Evolutionary conservation across 768 basidiomycete species (phyloP), one percentile per base, ranked within the genome.

Genomic region (Dictyophora rubrovolvata): DNA sequence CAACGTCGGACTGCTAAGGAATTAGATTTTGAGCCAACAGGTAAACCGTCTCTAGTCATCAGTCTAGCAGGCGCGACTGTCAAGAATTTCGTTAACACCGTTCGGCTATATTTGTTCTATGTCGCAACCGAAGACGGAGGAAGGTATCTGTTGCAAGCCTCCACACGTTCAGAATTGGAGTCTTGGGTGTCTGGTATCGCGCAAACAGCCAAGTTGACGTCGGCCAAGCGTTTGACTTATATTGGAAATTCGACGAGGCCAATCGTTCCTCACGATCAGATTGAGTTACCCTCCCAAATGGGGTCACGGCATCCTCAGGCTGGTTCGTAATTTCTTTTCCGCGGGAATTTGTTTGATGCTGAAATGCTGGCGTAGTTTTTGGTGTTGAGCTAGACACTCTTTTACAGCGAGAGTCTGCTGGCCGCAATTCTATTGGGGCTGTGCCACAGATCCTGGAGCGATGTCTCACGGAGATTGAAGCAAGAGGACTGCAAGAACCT

Each of bases 51-150:
- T 22, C 72, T 89, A 48, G 87, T 87, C 22, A 72, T 93, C 55
- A 89, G 81, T 63, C 75, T 92, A 35, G 80, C 83, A 50, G 87
- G 86, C 62, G 85, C 87, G 17, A 79, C 78, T 36, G 83, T 88
- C 20, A 76, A 81, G 9, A 80, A 80, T 62, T 84, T 87, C 63
- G 80, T 84, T 71, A 90, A 89, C 67, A 85, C 86, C 67, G 86
- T 89, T 62, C 78, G 90, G 50, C 88, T 90, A 51, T 93, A 83
- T 69, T 84, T 82, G 53, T 89, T 93, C 75, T 82, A 87, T 66
- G 75, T 93, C 48, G 83, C 88, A 65, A 88, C 89, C 0, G 91
- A 93, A 68, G 90, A 93, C 66, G 91, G 91, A 8, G 89, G 88
- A 0, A 85, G 85, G 65, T 90, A 89, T 65, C 69, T 91, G 35